Conservation (phyloP, 2,329 filamentous ascomycete genomes). For the Domatiomyces globalis region DNA sequence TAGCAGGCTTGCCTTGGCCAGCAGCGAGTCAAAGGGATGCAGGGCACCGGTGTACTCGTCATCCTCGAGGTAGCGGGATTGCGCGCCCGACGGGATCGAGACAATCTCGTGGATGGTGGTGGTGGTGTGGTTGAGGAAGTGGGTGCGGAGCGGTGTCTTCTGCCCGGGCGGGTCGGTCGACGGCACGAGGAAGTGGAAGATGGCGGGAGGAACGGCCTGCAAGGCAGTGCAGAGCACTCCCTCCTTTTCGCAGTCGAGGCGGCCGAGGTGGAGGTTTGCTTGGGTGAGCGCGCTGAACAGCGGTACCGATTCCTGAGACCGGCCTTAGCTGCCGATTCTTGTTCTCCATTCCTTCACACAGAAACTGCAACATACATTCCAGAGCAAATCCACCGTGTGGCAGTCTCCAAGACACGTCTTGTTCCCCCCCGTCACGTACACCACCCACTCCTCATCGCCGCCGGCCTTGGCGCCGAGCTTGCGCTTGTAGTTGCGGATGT, state of each 20-base stretch:
- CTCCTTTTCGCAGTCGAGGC: slow-evolving; percentile 46
- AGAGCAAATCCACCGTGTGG: slow-evolving; percentile 38
- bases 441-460: slow-evolving; percentile 41
- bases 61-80: slow-evolving; percentile 32
- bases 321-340: background rate
- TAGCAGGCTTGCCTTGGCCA: slow-evolving; percentile 40
- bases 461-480: slow-evolving; percentile 32
- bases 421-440: slow-evolving; percentile 51
- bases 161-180: slow-evolving; percentile 38
- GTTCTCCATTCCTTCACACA: background rate
- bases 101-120: slow-evolving; percentile 44
- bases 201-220: slow-evolving; percentile 41
- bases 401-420: slow-evolving; percentile 50
- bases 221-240: slow-evolving; percentile 47
- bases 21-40: slow-evolving; percentile 46
- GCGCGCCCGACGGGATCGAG: slow-evolving; percentile 34
- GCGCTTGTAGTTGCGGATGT: slow-evolving; percentile 38
- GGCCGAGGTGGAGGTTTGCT: slow-evolving; percentile 38
- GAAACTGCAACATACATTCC: slow-evolving; percentile 27
- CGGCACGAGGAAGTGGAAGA: slow-evolving; percentile 46
- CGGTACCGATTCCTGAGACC: slow-evolving; percentile 36
- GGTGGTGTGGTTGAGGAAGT: slow-evolving; percentile 43
- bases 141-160: slow-evolving; percentile 38
- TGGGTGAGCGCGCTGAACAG: slow-evolving; percentile 31
- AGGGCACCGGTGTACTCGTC: slow-evolving; percentile 43